Evolutionary conservation across 2,329 filamentous ascomycete species (phyloP), one percentile per base, ranked within the genome.

Genomic region (Aspergillus japonicus): DNA sequence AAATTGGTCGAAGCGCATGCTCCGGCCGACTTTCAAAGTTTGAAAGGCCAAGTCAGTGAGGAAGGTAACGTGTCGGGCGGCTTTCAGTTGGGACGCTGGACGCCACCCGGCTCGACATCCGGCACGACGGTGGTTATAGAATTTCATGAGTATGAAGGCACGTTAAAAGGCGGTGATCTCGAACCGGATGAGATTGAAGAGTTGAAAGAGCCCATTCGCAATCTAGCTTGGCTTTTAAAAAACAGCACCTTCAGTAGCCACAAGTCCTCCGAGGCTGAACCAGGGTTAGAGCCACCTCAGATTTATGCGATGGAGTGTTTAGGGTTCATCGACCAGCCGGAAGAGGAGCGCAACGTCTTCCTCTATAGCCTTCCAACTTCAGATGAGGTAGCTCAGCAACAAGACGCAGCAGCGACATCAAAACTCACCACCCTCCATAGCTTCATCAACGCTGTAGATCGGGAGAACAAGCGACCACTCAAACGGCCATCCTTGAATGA

Each of bases 281-380:
- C 1, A 4, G 23, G 21, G 14, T 55, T 63, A 3, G 54, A 58
- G 2, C 52, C 61, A 4, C 61, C 68, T 19, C 67, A 71, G 19
- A 71, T 72, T n/a, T 71, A 70, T 58, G 65, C 69, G 4, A 62
- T 70, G 23, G 62, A 69, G 51, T 71, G 69, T 47, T 57, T 71
- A 35, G 69, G 69, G 0, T 71, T 67, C 29, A 63, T 69, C 12
- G 69, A 71, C 57, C 65, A 71, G 53, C 58, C 60, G 1, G 56
- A 62, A 21, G 50, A 70, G 42, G 67, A 71, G 53, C 66, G 68
- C 23, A 65, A 50, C 10, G 65, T 61, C 5, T 70, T 71, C 42
- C 56, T 70, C 44, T 71, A 71, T 48, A 67, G 62, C 31, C 42
- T 72, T 19, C 65, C 69, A 24, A 47, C 55, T 23, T 57, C 42